Evolutionary conservation across 352 stramenopile species (phyloP).

Genomic region (Phytophthora fragariae): DNA sequence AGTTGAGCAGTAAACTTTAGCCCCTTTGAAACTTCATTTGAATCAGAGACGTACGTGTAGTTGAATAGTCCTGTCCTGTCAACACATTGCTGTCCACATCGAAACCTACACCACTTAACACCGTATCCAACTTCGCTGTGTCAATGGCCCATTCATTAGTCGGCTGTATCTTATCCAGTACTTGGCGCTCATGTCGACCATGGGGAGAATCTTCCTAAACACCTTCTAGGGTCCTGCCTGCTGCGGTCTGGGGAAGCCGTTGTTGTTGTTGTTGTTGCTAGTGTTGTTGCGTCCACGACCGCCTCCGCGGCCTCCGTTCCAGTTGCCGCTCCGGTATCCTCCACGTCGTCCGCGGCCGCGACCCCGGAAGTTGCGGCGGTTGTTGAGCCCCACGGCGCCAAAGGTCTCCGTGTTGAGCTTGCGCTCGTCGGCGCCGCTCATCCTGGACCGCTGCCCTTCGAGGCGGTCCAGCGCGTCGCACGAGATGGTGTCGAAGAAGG

Average conservation of each 20-base stretch:
- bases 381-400: conserved; percentile 85
- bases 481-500: conserved; percentile 92
- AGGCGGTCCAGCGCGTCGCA: conserved; percentile 88
- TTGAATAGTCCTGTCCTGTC: too few relatives aligned
- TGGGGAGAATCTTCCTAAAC: conserved; percentile 3
- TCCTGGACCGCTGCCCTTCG: conserved; percentile 71
- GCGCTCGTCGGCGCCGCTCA: conserved; percentile 80
- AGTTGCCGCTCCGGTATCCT: conserved; percentile 43
- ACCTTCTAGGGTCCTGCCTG: conserved; percentile 24
- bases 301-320: conserved; percentile 43
- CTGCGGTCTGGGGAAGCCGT: conserved; percentile 30
- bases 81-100: not conserved
- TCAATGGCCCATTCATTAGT: conserved; percentile 25
- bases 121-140: conserved; percentile 1
- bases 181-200: not conserved
- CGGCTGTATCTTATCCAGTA: conserved; percentile 25
- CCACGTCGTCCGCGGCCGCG: conserved; percentile 58
- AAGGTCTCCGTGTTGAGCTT: conserved; percentile 92
- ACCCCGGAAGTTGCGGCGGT: conserved; percentile 81
- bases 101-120: too few relatives aligned
- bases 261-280: conserved; percentile 20
- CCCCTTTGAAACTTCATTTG: not conserved
- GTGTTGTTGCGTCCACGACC: conserved; percentile 24
- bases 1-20: not conserved
- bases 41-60: not conserved